Evolutionary conservation across 1,284 basidiomycete species (phyloP).

Genomic region (Rhodofomes roseus): DNA sequence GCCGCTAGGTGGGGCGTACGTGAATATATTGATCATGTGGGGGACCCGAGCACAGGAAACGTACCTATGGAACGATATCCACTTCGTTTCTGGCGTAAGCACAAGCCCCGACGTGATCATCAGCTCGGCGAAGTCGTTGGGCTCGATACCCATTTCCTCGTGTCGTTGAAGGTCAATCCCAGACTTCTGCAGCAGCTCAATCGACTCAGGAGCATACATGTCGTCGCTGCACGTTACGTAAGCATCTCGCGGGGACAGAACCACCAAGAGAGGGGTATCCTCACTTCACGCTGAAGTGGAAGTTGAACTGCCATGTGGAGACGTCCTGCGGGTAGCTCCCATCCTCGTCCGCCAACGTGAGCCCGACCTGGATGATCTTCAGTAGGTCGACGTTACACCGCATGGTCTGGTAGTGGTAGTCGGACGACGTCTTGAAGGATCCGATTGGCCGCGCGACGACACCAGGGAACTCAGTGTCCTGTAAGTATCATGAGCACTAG

Average conservation of each 20-base stretch:
- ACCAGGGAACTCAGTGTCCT: constrained; percentile 99
- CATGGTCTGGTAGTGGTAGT: constrained; percentile 99
- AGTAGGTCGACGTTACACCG: constrained; percentile 98
- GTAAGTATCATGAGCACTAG: constrained; percentile 14
- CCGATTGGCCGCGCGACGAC: constrained; percentile 98
- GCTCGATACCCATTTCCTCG: constrained; percentile 88
- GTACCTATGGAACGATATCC: constrained; percentile 98
- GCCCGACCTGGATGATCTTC: constrained; percentile 96
- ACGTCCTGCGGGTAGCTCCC: constrained; percentile 87
- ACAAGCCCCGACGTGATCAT: constrained; percentile 96
- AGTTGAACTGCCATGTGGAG: constrained; percentile 99
- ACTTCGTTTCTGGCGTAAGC: constrained; percentile 85
- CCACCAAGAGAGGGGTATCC: background rate
- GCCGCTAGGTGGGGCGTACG: constrained; percentile 53
- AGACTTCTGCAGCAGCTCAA: constrained; percentile 91
- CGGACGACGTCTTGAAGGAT: constrained; percentile 92
- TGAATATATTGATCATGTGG: constrained; percentile 1
- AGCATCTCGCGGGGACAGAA: constrained; percentile 10
- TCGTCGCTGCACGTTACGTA: constrained; percentile 66
- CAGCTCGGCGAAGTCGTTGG: constrained; percentile 95
- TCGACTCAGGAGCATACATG: constrained; percentile 97
- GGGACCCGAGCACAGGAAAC: constrained; percentile 27
- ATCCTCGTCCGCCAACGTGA: constrained; percentile 92
- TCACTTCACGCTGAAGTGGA: constrained; percentile 87
- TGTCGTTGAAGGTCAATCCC: constrained; percentile 96